These are phyloP conservation scores for Penicillium crustosum DNA, from an alignment of 2,329 filamentous ascomycete species.

Conservation along the genomic window DNA sequence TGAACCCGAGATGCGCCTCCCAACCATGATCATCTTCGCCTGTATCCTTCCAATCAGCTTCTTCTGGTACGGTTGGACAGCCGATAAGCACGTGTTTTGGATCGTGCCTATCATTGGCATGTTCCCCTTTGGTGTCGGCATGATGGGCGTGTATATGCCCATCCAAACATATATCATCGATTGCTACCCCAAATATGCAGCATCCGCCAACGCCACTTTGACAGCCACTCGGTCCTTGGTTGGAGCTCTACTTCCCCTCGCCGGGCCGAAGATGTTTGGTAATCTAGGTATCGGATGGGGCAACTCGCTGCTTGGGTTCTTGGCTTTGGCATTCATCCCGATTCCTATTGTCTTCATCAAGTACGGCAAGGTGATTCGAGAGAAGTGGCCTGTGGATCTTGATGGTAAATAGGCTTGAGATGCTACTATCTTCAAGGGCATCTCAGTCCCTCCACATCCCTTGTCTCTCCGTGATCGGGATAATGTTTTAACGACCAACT, in stretches of 20 bases:
- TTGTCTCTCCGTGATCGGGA: background rate
- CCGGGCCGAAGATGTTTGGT: slow-evolving; percentile 18
- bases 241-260: slow-evolving; percentile 22
- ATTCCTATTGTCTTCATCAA: slow-evolving; percentile 14
- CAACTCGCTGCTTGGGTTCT: slow-evolving; percentile 22
- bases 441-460: background rate
- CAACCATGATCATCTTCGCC: slow-evolving; percentile 55
- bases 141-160: slow-evolving; percentile 52
- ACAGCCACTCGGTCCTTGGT: slow-evolving; percentile 54
- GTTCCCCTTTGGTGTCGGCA: slow-evolving; percentile 54
- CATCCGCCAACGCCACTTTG: slow-evolving; percentile 54
- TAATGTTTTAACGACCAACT: background rate
- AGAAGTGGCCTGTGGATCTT: slow-evolving; percentile 17
- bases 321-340: slow-evolving; percentile 20
- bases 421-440: background rate
- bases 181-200: slow-evolving; percentile 49
- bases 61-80: slow-evolving; percentile 59
- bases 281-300: slow-evolving; percentile 21
- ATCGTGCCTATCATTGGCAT: slow-evolving; percentile 61
- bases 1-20: slow-evolving; percentile 51
- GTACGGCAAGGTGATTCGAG: slow-evolving; percentile 14
- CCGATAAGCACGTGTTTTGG: slow-evolving; percentile 53
- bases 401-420: slow-evolving; percentile 1
- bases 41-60: slow-evolving; percentile 56
- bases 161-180: slow-evolving; percentile 65